phyloP scores from a whole-genome alignment of 2,329 filamentous ascomycete genomes.

The Talaromyces sp. region DNA sequence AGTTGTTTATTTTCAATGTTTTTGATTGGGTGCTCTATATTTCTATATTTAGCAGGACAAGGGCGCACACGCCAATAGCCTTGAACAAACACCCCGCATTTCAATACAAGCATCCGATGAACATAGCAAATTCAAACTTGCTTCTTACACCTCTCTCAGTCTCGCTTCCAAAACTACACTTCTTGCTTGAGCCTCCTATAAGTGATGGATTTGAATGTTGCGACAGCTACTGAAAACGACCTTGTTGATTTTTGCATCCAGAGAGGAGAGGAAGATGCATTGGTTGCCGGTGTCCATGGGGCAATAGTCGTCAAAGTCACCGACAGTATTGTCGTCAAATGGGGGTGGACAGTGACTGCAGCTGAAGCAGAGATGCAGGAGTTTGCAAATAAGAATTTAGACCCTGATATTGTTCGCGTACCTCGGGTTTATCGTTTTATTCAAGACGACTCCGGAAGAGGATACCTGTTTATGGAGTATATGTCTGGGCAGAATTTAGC shows the following conservation, averaged over 20 bases:
- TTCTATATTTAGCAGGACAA: no score
- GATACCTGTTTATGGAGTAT: constrained; percentile 24
- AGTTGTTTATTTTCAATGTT: no score
- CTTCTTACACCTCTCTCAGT: no score
- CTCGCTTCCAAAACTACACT: no score
- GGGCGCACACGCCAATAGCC: no score
- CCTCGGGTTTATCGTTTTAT: constrained; percentile 19
- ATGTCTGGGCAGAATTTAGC: constrained; percentile 15
- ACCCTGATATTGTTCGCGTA: constrained; percentile 17
- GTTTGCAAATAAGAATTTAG: constrained; percentile 15
- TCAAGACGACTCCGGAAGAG: constrained; percentile 9
- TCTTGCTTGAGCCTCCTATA: no score
- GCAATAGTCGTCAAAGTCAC: constrained; percentile 12
- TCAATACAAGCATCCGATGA: no score
- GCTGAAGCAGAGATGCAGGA: constrained; percentile 18
- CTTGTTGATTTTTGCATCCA: constrained; percentile 2
- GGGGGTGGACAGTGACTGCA: constrained; percentile 14
- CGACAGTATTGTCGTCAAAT: constrained; percentile 15
- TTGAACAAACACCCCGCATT: no score
- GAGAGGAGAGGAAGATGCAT: constrained; percentile 4
- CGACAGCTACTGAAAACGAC: neutral
- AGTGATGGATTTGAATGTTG: constrained; percentile 3
- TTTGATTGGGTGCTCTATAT: no score
- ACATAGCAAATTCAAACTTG: no score
- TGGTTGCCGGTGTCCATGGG: neutral